phyloP scores from a whole-genome alignment of 441 rosid species.

The Theobroma grandiflorum region DNA sequence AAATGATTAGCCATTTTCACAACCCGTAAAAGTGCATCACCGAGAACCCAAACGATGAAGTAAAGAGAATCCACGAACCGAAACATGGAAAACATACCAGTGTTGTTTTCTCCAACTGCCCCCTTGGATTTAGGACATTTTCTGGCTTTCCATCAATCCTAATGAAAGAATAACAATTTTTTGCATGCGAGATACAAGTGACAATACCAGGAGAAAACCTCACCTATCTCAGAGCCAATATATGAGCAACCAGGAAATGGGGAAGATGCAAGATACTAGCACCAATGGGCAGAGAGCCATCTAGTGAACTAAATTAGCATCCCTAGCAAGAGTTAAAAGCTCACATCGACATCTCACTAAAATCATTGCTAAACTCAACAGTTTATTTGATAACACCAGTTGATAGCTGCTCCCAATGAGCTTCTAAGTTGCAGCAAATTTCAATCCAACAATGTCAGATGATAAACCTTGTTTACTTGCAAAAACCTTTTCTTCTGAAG shows the following conservation, averaged over 20 bases:
- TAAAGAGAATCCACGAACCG: not conserved
- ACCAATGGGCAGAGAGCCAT: not conserved
- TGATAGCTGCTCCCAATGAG: too few species aligned
- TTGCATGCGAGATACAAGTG: not conserved
- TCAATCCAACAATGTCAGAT: too few species aligned
- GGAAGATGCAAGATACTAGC: constrained; percentile 3
- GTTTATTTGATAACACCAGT: too few species aligned
- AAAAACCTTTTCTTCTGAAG: too few species aligned
- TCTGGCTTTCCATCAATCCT: constrained; percentile 96
- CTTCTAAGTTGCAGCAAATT: too few species aligned
- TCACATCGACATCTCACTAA: too few species aligned
- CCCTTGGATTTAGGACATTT: constrained; percentile 90
- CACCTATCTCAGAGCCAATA: not conserved
- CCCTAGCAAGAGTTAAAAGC: too few species aligned
- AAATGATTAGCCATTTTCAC: constrained; percentile 8
- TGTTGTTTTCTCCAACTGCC: constrained; percentile 93
- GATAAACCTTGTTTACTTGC: too few species aligned
- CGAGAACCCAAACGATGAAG: not conserved
- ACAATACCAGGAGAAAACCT: not conserved
- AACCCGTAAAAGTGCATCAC: not conserved
- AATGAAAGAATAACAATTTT: constrained; percentile 12
- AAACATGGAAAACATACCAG: constrained; percentile 58
- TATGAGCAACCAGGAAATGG: not conserved
- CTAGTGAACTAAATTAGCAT: not conserved
- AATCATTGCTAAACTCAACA: too few species aligned